Evolutionary conservation across 495 filamentous ascomycete genomes (phyloP), one percentile per base, ranked within the genome.

Genomic region (Penicillium crystallinum): DNA sequence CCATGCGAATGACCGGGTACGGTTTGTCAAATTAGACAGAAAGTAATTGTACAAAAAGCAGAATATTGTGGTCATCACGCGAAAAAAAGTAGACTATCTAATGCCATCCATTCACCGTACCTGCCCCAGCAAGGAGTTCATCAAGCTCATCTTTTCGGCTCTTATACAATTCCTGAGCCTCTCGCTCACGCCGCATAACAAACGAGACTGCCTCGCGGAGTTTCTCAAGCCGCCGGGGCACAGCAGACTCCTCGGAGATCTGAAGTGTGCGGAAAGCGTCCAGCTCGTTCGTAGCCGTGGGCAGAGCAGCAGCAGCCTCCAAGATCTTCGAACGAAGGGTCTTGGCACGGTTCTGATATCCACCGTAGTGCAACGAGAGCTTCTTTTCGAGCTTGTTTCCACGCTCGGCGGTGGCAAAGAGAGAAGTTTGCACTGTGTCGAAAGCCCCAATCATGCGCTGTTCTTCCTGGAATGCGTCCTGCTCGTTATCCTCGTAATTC

Each of bases 381-480:
- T 96, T 97, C 76, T 96, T 96, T 67, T 98, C 91, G 10, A 91
- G 72, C 65, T 90, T 93, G 59, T 89, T 90, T 41, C 85, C 88
- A 45, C 82, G 79, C 52, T 90, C 83, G 5, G 92, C 92, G 0
- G 83, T 83, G 4, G 76, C 77, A 48, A 84, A 76, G 41, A 95
- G 81, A 8, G 78, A 74, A 29, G 86, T 79, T 64, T 95, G 84
- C 7, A 90, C 77, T 18, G 80, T 79, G 49, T 77, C 73, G 42
- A 77, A 75, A 2, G 64, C 58, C 36, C 49, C 56, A 23, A 72
- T 72, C 68, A 75, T 72, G 18, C 64, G 66, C 79, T 93, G 64
- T 40, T 69, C 74, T 57, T 68, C 62, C 29, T 61, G 49, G 58
- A 65, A 71, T 38, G 53, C 43, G 51, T 67, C 66, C n/a, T 65